These are phyloP conservation scores for Fusarium sp. DNA, from an alignment of 2,329 filamentous ascomycete genomes.

Conservation along the genomic window DNA sequence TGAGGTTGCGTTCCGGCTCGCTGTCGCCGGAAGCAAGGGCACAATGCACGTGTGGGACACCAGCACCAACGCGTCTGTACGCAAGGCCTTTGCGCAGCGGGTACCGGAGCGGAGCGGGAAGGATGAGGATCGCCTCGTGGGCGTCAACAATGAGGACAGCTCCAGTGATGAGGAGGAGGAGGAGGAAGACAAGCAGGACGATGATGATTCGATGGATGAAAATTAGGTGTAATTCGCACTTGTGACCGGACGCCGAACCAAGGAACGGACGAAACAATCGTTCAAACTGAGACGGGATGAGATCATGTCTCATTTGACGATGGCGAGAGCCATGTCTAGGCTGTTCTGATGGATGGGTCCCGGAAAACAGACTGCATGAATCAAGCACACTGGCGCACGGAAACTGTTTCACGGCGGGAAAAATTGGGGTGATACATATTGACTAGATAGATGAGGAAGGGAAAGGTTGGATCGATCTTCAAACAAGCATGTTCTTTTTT, in stretches of 20 bases:
- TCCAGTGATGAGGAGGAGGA: conserved; percentile 67
- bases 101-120: conserved; percentile 65
- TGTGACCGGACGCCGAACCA: conserved; percentile 13
- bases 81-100: conserved; percentile 81
- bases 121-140: conserved; percentile 80
- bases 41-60: conserved; percentile 96
- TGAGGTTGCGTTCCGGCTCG: conserved; percentile 90
- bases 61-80: conserved; percentile 86
- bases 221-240: conserved; percentile 50
- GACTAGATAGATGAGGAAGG: conserved; percentile 33
- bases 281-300: conserved; percentile 8
- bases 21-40: conserved; percentile 94
- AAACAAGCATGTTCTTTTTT: conserved; percentile 29
- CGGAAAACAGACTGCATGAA: conserved; percentile 24
- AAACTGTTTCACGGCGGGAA: conserved; percentile 32
- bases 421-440: conserved; percentile 11
- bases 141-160: conserved; percentile 74
- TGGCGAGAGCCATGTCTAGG: conserved; percentile 29
- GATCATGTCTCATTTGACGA: conserved; percentile 24
- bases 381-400: conserved; percentile 32
- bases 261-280: conserved; percentile 8
- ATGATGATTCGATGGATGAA: conserved; percentile 63
- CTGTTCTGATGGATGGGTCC: conserved; percentile 1
- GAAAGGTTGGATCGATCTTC: conserved; percentile 33
- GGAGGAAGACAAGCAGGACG: conserved; percentile 64